These are phyloP conservation scores for Trichoderma koningiopsis DNA, from an alignment of 2,329 filamentous ascomycete species.

Conservation along the genomic window DNA sequence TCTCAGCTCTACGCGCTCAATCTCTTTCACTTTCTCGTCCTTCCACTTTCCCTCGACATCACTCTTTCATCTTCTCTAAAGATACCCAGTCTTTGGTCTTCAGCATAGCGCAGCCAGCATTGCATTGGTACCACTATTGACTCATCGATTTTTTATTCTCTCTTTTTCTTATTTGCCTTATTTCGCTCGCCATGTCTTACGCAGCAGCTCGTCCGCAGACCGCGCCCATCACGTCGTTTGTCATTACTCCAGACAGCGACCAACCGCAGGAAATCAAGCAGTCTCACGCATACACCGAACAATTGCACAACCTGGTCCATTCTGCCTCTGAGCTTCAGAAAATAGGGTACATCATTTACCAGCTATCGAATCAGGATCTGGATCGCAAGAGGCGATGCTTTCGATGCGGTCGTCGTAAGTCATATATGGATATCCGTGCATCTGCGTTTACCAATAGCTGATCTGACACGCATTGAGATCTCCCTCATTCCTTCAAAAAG, in stretches of 20 bases:
- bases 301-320: constrained; percentile 30
- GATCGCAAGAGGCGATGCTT: constrained; percentile 38
- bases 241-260: neutral
- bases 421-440: neutral
- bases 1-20: neutral
- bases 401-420: constrained; percentile 34
- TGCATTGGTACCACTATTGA: no score
- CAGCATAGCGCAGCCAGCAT: no score
- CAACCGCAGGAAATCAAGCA: constrained; percentile 29
- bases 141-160: neutral
- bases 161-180: neutral
- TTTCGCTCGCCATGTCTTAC: neutral
- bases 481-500: constrained; percentile 2
- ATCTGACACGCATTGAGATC: neutral
- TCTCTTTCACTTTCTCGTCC: neutral
- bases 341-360: constrained; percentile 35
- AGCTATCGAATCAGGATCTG: constrained; percentile 34
- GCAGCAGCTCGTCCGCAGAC: neutral
- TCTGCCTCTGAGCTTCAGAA: constrained; percentile 29
- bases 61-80: neutral
- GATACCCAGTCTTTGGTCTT: neutral
- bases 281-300: constrained; percentile 30
- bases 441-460: neutral
- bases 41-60: neutral
- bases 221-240: neutral